Conservation (phyloP, 106 monocot genomes). For the Chionographis japonica region DNA sequence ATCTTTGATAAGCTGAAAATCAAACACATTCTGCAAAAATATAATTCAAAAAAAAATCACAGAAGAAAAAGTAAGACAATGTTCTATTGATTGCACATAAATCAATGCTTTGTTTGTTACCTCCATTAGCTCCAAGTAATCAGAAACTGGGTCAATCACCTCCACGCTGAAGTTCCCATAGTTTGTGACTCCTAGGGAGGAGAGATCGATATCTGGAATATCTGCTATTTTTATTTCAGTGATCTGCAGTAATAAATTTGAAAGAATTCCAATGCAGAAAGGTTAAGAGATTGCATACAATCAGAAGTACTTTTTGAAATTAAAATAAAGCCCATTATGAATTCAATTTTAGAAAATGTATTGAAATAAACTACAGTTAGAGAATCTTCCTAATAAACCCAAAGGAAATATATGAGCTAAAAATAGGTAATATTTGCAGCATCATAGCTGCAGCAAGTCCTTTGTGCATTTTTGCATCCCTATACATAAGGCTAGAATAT, state of each 20-base stretch:
- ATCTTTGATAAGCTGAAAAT: constrained; percentile 83
- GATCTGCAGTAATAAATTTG: constrained; percentile 46
- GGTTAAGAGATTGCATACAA: not conserved
- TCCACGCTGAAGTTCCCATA: constrained; percentile 77
- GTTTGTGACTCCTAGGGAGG: constrained; percentile 48
- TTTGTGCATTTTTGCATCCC: too few relatives aligned
- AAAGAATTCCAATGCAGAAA: not conserved
- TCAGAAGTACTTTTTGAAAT: not conserved
- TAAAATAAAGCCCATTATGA: not conserved
- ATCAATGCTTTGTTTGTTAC: constrained; percentile 29
- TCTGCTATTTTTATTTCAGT: constrained; percentile 86
- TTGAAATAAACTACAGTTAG: not conserved
- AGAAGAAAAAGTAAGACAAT: constrained; percentile 4
- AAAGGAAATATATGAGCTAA: too few relatives aligned
- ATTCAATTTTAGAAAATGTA: not conserved
- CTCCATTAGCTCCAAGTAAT: constrained; percentile 96
- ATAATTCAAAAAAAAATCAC: not conserved
- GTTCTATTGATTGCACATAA: not conserved
- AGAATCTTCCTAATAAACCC: too few relatives aligned
- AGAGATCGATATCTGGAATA: constrained; percentile 81
- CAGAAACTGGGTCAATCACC: constrained; percentile 90
- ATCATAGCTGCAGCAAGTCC: too few relatives aligned
- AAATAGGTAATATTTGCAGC: too few relatives aligned
- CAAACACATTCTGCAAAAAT: constrained; percentile 77
- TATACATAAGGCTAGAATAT: too few relatives aligned